Conservation (phyloP, 345 rosid genomes). For the Sisymbrium irio region DNA sequence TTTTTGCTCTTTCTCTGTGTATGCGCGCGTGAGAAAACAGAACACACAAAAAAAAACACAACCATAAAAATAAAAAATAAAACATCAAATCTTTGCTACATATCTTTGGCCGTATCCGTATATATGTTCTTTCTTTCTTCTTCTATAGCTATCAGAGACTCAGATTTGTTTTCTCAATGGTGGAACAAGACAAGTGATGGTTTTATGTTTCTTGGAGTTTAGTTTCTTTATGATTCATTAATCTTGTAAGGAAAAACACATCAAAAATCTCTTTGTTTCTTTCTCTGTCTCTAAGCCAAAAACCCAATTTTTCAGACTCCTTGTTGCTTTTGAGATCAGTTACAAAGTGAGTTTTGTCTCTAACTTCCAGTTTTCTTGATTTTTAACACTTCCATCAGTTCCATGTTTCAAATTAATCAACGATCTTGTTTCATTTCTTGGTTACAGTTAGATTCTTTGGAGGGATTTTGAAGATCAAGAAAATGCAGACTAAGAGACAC, state of each 20-base stretch:
- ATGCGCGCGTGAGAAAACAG: conserved; percentile 17
- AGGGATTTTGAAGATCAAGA: conserved; percentile 50
- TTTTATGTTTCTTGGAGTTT: conserved; percentile 22
- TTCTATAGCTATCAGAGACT: conserved; percentile 29
- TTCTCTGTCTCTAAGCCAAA: conserved; percentile 25
- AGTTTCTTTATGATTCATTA: conserved; percentile 13
- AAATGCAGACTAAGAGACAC: conserved; percentile 53
- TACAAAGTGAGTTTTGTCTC: conserved; percentile 21
- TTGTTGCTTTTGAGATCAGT: conserved; percentile 20
- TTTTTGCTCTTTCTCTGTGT: neutral
- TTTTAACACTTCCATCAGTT: neutral
- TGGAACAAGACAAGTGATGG: conserved; percentile 34
- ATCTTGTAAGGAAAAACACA: neutral
- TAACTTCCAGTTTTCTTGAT: neutral
- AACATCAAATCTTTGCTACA: conserved; percentile 38
- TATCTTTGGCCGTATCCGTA: conserved; percentile 36
- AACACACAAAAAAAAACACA: neutral
- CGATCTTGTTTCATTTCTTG: neutral
- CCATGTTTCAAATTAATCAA: neutral
- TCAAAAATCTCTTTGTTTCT: conserved; percentile 1
- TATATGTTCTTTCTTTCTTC: conserved; percentile 27
- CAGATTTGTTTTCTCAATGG: conserved; percentile 31
- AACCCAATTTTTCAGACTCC: neutral
- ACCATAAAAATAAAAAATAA: neutral
- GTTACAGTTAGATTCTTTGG: conserved; percentile 21